Evolutionary conservation across 2,329 filamentous ascomycete species (phyloP), one percentile per base, ranked within the genome.

Genomic region (Hymenotorrendiella dingleyae): DNA sequence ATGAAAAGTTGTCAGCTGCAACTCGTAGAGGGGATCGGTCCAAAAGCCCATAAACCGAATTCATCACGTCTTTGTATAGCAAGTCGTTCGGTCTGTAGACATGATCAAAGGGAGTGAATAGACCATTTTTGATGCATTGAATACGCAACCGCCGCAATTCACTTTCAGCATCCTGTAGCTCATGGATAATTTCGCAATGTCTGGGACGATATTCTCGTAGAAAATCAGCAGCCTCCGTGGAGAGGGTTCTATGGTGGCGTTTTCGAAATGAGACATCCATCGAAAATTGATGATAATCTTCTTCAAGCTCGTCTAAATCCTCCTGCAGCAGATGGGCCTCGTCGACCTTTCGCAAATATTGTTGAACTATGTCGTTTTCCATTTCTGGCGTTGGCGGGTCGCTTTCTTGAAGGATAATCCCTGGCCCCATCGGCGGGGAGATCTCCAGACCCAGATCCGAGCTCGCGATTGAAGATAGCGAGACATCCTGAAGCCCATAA

Each of bases 1-100:
- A 22, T 6, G 42, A 36, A 7, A 35, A 20, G 14, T 41, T 44
- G 16, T 37, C 30, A 12, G 34, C 46, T 2, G 54, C 55, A 2
- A 45, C 14, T n/a, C 40, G 45, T 3, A 56, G 43, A 23, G 49
- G 46, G 4, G 42, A 50, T n/a, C 50, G 44, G 34, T 54, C 50
- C 16, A 32, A 29, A 14, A 40, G 47, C 23, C 56, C 49, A n/a
- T 50, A 16, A 10, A 56, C 39, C 4, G 44, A 45, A 4, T 54
- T 54, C 36, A 49, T 47, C 8, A 56, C 33, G 3, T 57, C 53
- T 30, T 57, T 50, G 12, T 34, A 32, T 4, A 57, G 32, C 4
- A 47, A 45, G 24, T 54, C 48, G 26, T 43, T 45, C 22, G 49
- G 47, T 21, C 49, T 43, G 30, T 57, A 57, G 6, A 27, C 14